These are phyloP conservation scores for Chloroidium sp. DNA, from an alignment of 163 green algal genomes.

Conservation along the genomic window DNA sequence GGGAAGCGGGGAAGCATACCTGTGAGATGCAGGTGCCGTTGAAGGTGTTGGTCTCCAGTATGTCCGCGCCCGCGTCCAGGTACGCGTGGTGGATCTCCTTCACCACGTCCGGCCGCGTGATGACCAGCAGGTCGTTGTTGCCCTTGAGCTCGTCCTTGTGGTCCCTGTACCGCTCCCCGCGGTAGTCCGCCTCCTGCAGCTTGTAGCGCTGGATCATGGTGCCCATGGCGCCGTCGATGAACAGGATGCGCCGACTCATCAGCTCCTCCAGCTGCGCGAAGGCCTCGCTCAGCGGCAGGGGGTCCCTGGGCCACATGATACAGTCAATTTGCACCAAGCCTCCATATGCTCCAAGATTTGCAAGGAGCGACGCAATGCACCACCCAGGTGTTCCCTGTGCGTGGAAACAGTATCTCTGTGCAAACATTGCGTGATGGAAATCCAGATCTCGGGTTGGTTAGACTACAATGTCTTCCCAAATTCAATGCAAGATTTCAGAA, in stretches of 20 bases:
- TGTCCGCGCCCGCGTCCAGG: constrained; percentile 87
- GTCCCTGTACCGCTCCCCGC: constrained; percentile 49
- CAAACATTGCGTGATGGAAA: too few relatives aligned
- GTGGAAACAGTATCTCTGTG: too few relatives aligned
- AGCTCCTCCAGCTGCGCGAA: constrained; percentile 43
- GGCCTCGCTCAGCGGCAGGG: constrained; percentile 67
- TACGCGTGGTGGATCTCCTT: constrained; percentile 86
- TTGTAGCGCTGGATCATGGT: constrained; percentile 86
- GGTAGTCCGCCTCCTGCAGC: constrained; percentile 24
- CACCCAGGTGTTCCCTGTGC: too few relatives aligned
- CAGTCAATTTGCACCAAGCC: not conserved
- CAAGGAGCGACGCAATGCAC: too few relatives aligned
- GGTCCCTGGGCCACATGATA: constrained; percentile 47
- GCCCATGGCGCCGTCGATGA: constrained; percentile 97
- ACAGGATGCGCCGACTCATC: constrained; percentile 79
- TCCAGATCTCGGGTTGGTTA: too few relatives aligned
- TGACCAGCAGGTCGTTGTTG: constrained; percentile 96
- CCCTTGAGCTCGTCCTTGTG: constrained; percentile 91
- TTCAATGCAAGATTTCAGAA: too few relatives aligned
- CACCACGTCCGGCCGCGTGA: constrained; percentile 93
- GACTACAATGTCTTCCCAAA: too few relatives aligned
- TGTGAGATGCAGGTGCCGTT: constrained; percentile 92
- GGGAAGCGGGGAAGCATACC: constrained; percentile 2
- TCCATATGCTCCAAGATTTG: too few relatives aligned
- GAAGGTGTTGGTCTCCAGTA: constrained; percentile 99